Conservation (phyloP, 768 basidiomycete species). For the Sarcodon sp. region DNA sequence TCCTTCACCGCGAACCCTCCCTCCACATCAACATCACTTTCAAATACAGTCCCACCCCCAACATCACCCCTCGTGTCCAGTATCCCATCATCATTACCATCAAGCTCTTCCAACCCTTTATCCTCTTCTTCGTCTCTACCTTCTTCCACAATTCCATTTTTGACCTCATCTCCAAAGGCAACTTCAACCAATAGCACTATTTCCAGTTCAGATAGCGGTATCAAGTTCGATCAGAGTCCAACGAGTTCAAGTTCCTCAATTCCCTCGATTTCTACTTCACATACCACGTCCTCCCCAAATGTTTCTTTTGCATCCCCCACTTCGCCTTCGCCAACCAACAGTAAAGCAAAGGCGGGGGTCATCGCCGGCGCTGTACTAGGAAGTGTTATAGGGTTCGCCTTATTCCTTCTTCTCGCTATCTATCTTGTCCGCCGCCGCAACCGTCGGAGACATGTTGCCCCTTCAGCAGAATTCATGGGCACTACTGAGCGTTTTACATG, state of each 20-base stretch:
- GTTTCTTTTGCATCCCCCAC: background rate
- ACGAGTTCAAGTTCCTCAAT: background rate
- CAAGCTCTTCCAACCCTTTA: background rate
- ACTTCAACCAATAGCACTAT: background rate
- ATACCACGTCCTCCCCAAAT: background rate
- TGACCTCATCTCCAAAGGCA: background rate
- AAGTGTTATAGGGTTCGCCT: constrained; percentile 20
- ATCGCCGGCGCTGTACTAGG: constrained; percentile 45
- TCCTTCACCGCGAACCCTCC: background rate
- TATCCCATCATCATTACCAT: no score
- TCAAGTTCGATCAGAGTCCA: background rate
- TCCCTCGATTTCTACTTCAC: background rate
- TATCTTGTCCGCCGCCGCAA: constrained; percentile 13
- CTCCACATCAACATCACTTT: background rate
- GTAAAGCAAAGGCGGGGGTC: constrained; percentile 19
- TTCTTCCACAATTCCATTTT: background rate
- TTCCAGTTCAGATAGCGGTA: background rate
- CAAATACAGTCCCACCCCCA: background rate
- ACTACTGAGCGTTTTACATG: background rate
- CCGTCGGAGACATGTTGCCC: constrained; percentile 29
- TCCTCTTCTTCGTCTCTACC: constrained; percentile 2
- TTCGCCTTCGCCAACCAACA: background rate
- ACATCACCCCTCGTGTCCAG: no score
- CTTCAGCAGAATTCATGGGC: constrained; percentile 44
- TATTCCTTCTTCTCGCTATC: constrained; percentile 1